These are phyloP conservation scores for Nothopassalora personata DNA, from an alignment of 2,329 filamentous ascomycete species.

Conservation along the genomic window DNA sequence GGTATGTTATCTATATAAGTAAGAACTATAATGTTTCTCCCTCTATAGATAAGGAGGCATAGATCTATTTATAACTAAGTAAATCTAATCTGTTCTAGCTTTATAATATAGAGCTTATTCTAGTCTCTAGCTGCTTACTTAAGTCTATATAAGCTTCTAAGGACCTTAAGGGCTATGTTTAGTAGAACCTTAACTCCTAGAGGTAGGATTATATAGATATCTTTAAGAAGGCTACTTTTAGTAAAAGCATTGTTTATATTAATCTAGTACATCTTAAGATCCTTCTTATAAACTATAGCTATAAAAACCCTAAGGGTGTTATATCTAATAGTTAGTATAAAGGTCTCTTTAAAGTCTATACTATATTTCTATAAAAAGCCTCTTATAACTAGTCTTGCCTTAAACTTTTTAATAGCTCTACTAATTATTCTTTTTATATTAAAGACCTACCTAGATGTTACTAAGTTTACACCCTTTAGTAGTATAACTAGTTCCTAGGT, in stretches of 20 bases:
- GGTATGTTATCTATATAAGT: background rate
- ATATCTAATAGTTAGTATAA: background rate
- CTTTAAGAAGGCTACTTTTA: background rate
- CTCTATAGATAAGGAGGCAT: background rate
- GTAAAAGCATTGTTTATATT: background rate
- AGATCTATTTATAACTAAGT: background rate
- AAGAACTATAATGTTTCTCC: background rate
- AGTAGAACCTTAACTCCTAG: background rate
- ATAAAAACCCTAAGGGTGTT: background rate
- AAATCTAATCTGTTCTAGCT: background rate
- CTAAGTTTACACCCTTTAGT: background rate
- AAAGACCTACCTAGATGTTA: background rate
- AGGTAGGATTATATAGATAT: background rate
- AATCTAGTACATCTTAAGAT: background rate
- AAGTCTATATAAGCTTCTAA: background rate
- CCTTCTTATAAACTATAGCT: background rate
- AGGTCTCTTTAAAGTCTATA: background rate
- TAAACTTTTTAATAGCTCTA: too few species aligned
- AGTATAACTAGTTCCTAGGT: background rate
- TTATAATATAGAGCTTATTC: background rate
- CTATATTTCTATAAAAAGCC: background rate
- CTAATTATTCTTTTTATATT: background rate
- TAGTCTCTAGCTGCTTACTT: background rate
- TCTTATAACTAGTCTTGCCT: background rate
- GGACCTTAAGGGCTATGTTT: too few species aligned